Conservation (phyloP, 345 rosid genomes). For the Cardamine occulta region DNA sequence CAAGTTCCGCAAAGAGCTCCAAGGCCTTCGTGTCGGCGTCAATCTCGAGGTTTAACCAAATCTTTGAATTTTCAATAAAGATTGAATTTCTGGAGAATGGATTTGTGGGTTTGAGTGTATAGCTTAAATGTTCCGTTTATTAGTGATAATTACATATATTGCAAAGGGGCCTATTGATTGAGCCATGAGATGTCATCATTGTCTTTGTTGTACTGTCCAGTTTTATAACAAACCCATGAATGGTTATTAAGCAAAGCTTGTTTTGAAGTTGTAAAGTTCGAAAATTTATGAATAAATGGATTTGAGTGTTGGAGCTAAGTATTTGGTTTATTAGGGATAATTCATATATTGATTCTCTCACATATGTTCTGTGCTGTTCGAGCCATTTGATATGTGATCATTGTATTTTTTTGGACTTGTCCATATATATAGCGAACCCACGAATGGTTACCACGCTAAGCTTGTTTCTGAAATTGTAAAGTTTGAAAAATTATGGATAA, state of each 20-base stretch:
- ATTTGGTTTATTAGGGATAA: not conserved
- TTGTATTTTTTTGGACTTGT: not conserved
- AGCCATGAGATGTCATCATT: slow-evolving; percentile 1
- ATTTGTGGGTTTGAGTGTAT: slow-evolving; percentile 6
- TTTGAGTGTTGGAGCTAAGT: not conserved
- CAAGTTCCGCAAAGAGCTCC: slow-evolving; percentile 84
- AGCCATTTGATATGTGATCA: not conserved
- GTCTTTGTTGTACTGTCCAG: slow-evolving; percentile 40
- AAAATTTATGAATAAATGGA: not conserved
- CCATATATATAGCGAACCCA: not conserved
- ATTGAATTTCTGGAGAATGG: not conserved
- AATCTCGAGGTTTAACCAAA: slow-evolving; percentile 59
- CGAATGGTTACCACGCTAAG: not conserved
- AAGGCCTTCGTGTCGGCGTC: slow-evolving; percentile 85
- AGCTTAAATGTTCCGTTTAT: not conserved
- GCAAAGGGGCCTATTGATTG: too few relatives aligned
- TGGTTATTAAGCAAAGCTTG: slow-evolving; percentile 78
- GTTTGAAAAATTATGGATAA: not conserved
- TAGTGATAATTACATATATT: too few relatives aligned
- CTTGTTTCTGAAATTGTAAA: not conserved
- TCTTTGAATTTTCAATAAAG: not conserved
- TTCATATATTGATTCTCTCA: not conserved
- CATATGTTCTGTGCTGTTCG: not conserved
- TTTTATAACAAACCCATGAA: slow-evolving; percentile 79
- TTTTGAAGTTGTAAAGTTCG: slow-evolving; percentile 52